phyloP scores from a whole-genome alignment of 2,329 filamentous ascomycete species.

The Fusarium praegraminearum region DNA sequence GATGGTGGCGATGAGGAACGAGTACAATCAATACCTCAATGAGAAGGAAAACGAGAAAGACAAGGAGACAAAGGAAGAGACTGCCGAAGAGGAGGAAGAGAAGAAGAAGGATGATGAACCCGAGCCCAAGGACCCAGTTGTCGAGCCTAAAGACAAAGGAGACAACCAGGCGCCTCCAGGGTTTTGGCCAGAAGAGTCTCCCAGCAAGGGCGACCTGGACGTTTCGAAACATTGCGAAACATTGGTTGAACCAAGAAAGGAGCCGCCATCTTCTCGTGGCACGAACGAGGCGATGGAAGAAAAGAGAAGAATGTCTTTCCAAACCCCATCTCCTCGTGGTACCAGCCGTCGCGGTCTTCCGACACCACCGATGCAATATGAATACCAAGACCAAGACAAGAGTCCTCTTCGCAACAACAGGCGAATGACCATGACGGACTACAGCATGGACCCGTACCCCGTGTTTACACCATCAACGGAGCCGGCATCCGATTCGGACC shows the following conservation, averaged over 20 bases:
- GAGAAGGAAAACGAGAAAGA: slow-evolving; percentile 33
- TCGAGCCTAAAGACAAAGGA: slow-evolving; percentile 19
- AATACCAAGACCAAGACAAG: background rate
- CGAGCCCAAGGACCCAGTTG: slow-evolving; percentile 14
- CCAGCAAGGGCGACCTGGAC: slow-evolving; percentile 39
- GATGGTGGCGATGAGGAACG: slow-evolving; percentile 45
- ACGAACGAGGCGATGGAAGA: slow-evolving; percentile 19
- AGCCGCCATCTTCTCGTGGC: slow-evolving; percentile 14
- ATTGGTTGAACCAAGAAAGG: slow-evolving; percentile 10
- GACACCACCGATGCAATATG: background rate
- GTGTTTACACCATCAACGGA: slow-evolving; percentile 34
- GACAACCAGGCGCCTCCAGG: slow-evolving; percentile 31
- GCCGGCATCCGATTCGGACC: slow-evolving; percentile 23
- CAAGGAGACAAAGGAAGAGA: slow-evolving; percentile 10
- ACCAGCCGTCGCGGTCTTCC: background rate
- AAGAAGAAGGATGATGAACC: slow-evolving; percentile 22
- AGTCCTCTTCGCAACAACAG: slow-evolving; percentile 4
- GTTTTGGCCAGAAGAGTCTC: slow-evolving; percentile 41
- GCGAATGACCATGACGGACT: slow-evolving; percentile 21
- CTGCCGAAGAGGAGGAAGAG: background rate
- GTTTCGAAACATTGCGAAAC: slow-evolving; percentile 7
- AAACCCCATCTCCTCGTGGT: background rate
- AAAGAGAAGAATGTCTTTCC: slow-evolving; percentile 12
- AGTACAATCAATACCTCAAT: slow-evolving; percentile 35
- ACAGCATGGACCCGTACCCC: slow-evolving; percentile 29